Conservation (phyloP, 176 grass and related monocot genomes). For the Avena atlantica region DNA sequence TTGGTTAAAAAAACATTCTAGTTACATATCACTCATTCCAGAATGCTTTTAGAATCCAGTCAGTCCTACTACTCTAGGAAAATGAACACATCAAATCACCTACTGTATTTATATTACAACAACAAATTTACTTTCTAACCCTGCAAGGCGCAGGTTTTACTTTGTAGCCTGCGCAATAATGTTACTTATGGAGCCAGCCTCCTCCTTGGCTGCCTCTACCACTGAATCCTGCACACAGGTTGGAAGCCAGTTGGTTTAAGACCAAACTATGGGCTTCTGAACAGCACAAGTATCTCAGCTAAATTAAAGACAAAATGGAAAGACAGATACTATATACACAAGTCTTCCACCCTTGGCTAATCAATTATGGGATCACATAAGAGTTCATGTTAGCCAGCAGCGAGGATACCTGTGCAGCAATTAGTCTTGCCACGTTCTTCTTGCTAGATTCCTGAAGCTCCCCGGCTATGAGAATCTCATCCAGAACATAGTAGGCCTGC, state of each 20-base stretch:
- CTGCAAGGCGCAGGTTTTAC: conserved; percentile 32
- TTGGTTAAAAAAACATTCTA: conserved; percentile 1
- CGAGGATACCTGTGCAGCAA: conserved; percentile 81
- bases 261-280: conserved; percentile 7
- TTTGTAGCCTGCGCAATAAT: conserved; percentile 91
- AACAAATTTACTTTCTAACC: conserved; percentile 22
- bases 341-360: not conserved
- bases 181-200: conserved; percentile 81
- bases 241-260: not conserved
- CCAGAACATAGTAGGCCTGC: conserved; percentile 96
- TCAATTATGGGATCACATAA: not conserved
- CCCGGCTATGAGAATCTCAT: conserved; percentile 97
- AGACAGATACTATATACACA: not conserved
- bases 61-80: not conserved
- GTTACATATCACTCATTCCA: conserved; percentile 8
- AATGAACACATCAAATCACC: conserved; percentile 33
- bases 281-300: not conserved
- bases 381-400: conserved; percentile 14
- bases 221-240: conserved; percentile 59
- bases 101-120: not conserved
- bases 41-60: not conserved
- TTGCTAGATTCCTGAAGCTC: conserved; percentile 99
- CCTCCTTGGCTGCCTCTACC: conserved; percentile 91
- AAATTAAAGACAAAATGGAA: not conserved
- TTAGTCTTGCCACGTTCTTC: conserved; percentile 90